Evolutionary conservation across 768 basidiomycete species (phyloP), one percentile per base, ranked within the genome.

Genomic region (Galerina marginata): DNA sequence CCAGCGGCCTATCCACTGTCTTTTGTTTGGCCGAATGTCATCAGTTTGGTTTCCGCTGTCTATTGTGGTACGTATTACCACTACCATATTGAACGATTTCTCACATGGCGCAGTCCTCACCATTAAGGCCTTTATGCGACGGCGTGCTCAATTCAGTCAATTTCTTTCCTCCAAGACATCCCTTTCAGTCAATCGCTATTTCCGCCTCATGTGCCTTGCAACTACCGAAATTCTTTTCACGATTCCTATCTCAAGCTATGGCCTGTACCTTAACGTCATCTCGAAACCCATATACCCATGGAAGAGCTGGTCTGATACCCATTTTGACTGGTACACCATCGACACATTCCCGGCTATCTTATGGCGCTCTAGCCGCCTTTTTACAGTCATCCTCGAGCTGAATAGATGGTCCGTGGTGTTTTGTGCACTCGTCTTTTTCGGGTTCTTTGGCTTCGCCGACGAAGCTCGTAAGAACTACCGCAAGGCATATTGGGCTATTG

Each of bases 151-250:
- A 40, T 72, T 75, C 57, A 59, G 57, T 43, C 61, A 69, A n/a
- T 55, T 73, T 39, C 65, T 79, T 25, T 66, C 75, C 0, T 54
- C 59, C 53, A 71, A 62, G 47, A 69, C 70, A 37, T 66, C 60
- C 23, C 56, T 86, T 6, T 77, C 68, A 62, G 38, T 58, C 58
- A 57, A 67, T 48, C 75, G 72, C 33, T 82, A 82, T 60, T 54
- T 80, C 60, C 79, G 81, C 14, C 76, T 84, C n/a, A 80, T 83
- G 78, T 60, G 69, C 36, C 68, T 83, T 9, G 77, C 79, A 4
- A 58, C 61, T 37, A 64, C 70, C 14, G 79, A 83, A 49, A 69
- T 78, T 47, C 3, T 79, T 3, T 73, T 76, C 61, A 77, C 72
- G 57, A 37, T 77, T 60, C 75, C 76, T 7, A 58, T 81, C 58